Percentiles rank a stretch among this genome's conserved stretches.
Evolutionary conservation across 805 yeast genomes (phyloP).

Genomic region (Torulaspora indica): DNA sequence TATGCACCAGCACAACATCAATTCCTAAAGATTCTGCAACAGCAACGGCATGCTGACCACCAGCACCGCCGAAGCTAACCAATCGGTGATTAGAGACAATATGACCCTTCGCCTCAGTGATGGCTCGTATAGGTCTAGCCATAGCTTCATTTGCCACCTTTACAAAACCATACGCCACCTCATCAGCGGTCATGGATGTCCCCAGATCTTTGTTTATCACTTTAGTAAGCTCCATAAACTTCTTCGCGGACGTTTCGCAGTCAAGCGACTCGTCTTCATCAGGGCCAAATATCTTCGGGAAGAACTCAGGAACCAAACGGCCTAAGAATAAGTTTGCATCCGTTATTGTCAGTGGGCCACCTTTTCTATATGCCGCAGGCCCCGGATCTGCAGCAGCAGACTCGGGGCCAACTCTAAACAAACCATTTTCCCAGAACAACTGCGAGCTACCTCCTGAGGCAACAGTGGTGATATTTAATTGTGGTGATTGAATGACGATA

Average conservation of each 20-base stretch:
- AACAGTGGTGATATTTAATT: conserved; percentile 72
- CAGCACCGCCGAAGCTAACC: conserved; percentile 90
- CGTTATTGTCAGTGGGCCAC: conserved; percentile 79
- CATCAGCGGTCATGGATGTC: conserved; percentile 47
- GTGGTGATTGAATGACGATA: conserved; percentile 78
- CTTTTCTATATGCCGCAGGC: conserved; percentile 80
- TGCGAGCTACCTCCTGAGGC: conserved; percentile 85
- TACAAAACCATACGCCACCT: conserved; percentile 76
- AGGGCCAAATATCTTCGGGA: conserved; percentile 82
- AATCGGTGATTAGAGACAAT: conserved; percentile 59
- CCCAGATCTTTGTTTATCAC: conserved; percentile 48
- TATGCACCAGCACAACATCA: conserved; percentile 62
- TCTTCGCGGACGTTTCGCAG: conserved; percentile 43
- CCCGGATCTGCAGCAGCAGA: conserved; percentile 88
- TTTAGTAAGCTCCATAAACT: conserved; percentile 52
- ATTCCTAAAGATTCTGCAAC: conserved; percentile 72
- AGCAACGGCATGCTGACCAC: conserved; percentile 84
- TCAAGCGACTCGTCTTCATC: conserved; percentile 70
- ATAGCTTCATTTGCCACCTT: conserved; percentile 81
- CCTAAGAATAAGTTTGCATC: conserved; percentile 78
- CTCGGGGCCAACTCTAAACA: conserved; percentile 81
- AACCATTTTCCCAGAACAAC: conserved; percentile 60
- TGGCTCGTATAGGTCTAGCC: conserved; percentile 84
- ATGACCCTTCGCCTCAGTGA: conserved; percentile 82
- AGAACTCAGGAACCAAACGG: conserved; percentile 63